phyloP scores from a whole-genome alignment of 306 rosid genomes.

The Canavalia ensiformis region DNA sequence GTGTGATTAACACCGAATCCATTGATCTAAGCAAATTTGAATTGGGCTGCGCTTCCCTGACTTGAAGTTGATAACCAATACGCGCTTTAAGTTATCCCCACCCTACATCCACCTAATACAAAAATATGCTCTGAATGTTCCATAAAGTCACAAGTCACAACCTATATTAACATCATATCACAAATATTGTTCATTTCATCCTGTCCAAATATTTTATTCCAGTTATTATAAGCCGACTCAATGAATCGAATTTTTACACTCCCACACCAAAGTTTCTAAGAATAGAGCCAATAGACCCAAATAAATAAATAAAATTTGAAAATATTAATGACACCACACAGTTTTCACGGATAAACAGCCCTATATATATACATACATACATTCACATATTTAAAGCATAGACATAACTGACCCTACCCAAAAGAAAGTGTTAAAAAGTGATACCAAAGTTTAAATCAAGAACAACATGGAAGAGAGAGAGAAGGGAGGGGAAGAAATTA shows the following conservation, averaged over 20 bases:
- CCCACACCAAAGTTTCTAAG: not conserved
- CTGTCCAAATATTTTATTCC: not conserved
- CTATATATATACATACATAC: not conserved
- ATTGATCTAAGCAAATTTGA: constrained; percentile 4
- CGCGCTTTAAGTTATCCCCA: not conserved
- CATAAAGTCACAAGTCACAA: not conserved
- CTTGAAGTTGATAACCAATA: not conserved
- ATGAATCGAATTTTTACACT: constrained; percentile 11
- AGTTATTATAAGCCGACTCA: not conserved
- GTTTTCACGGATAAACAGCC: not conserved
- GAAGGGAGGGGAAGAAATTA: constrained; percentile 51
- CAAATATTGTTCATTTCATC: not conserved
- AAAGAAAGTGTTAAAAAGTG: not conserved
- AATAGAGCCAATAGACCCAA: not conserved
- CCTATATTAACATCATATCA: not conserved
- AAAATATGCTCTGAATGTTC: not conserved
- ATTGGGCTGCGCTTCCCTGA: not conserved
- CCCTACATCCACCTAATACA: constrained; percentile 1
- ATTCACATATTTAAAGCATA: not conserved
- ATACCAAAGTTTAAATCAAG: not conserved
- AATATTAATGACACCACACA: not conserved
- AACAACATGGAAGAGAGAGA: constrained; percentile 41
- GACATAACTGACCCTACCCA: not conserved
- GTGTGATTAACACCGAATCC: too few species aligned
- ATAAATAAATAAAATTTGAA: not conserved